Evolutionary conservation across 176 grass and related monocot species (phyloP).

Genomic region (Bonia amplexicaulis): DNA sequence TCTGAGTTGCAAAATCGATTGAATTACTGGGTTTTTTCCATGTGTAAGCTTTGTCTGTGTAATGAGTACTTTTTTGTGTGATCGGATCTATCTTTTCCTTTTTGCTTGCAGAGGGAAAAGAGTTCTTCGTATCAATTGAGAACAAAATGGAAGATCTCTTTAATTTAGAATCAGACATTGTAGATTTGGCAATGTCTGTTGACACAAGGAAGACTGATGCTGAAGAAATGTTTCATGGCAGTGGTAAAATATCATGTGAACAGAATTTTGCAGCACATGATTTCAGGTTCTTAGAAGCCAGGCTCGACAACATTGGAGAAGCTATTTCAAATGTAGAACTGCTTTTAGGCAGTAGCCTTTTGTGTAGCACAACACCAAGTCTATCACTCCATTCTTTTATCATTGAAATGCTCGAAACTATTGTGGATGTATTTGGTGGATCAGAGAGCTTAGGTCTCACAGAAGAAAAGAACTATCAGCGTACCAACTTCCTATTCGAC

Average conservation of each 20-base stretch:
- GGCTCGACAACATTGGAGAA: constrained; percentile 36
- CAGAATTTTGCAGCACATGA: constrained; percentile 16
- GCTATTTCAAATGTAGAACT: constrained; percentile 53
- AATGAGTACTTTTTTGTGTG: neutral
- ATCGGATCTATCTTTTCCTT: neutral
- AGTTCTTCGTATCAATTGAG: constrained; percentile 24
- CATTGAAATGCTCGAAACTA: constrained; percentile 43
- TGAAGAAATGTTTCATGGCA: constrained; percentile 1
- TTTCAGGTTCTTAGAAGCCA: constrained; percentile 36
- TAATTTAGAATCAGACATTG: constrained; percentile 44
- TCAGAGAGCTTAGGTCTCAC: neutral
- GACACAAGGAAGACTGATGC: neutral
- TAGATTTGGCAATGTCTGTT: constrained; percentile 16
- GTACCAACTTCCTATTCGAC: constrained; percentile 63
- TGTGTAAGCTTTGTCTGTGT: neutral
- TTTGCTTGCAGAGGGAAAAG: constrained; percentile 33
- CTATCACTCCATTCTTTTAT: constrained; percentile 41
- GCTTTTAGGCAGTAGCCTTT: constrained; percentile 26
- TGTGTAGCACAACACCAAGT: neutral
- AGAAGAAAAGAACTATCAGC: constrained; percentile 35
- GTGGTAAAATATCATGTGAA: neutral
- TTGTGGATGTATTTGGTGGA: constrained; percentile 14
- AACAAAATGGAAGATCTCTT: constrained; percentile 47
- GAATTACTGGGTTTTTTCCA: neutral
- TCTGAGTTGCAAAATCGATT: neutral